Base-by-base conservation (phyloP, 768 basidiomycete species). In the Lentinula sp. region DNA sequence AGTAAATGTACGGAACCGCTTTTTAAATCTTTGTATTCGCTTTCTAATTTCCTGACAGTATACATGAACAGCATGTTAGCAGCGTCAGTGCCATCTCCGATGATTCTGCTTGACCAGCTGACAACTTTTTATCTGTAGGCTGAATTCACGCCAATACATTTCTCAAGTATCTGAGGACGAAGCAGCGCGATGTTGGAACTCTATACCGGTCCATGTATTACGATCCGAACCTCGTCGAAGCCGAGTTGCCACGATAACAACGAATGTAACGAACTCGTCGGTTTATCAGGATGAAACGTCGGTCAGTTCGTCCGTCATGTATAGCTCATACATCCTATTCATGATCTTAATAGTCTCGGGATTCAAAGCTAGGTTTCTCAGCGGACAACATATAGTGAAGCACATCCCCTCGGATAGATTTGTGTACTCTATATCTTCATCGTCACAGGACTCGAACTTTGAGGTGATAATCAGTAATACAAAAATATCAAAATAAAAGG, bases 1-100 rank as follows among this genome's bases (percentile, higher is more conserved):
- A 63, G 65, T 21, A 69, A 69, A 64, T 52, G 68, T 69, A 59
- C 7, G 55, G 42, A 46, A 13, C 4, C 15, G 13, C 32, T 5
- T 32, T 45, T 28, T 15, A 18, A 2, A 28, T 31, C 3, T 43
- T 3, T 48, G 1, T 43, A 39, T 15, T 31, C 32, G 43, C 49
- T 42, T n/a, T 49, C 3, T 34, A 1, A 34, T 15, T 5, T 13
- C 7, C 2, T 2, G 2, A 39, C 46, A 63, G 62, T 63, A 11
- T 63, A 63, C 13, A 63, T 63, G 62, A 63, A 63, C 46, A 60
- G 58, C 10, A 56, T 63, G 59, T 40, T 63, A 18, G 62, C 62
- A 28, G 60, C 59, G 57, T 57, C 31, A 52, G 37, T 55, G 4
- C 2, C 15, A 16, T 10, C 5, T 23, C 21, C 3, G 3, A 15